Percentiles rank a stretch among this genome's conserved stretches.
Conservation (phyloP, 306 rosid species). For the Medicago arabica region DNA sequence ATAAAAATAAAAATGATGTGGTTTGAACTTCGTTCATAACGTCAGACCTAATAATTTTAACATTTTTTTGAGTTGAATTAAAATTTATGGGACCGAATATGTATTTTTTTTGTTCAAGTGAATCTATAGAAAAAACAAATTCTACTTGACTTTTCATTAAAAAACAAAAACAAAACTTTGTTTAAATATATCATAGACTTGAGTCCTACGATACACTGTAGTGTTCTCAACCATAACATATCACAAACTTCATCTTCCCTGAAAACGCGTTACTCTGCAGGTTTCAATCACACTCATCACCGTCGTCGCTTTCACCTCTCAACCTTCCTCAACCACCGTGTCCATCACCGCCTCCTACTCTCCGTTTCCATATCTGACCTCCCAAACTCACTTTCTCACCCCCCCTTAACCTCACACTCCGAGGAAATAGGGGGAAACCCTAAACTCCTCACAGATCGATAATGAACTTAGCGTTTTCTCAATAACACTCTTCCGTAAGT, state of each 20-base stretch:
- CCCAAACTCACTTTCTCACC: not conserved
- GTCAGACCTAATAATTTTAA: too few species aligned
- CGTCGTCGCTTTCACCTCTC: not conserved
- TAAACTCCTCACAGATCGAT: conserved; percentile 35
- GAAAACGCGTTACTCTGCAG: conserved; percentile 1
- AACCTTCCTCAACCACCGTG: not conserved
- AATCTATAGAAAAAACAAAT: too few species aligned
- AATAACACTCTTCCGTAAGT: conserved; percentile 52
- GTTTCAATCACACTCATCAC: not conserved
- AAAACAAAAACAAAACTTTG: too few species aligned
- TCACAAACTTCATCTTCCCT: conserved; percentile 32
- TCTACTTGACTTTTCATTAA: too few species aligned
- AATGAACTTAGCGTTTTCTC: conserved; percentile 59
- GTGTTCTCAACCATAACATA: conserved; percentile 19
- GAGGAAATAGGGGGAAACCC: conserved; percentile 2
- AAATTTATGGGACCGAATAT: too few species aligned
- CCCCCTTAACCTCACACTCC: conserved; percentile 21
- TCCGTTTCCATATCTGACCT: not conserved
- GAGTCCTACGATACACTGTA: not conserved
- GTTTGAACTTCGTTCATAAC: too few species aligned
- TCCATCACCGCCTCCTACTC: not conserved
- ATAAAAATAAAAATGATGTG: too few species aligned
- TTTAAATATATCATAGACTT: too few species aligned
- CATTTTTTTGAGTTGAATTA: too few species aligned
- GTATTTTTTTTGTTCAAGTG: too few species aligned